Evolutionary conservation across 2,329 filamentous ascomycete species (phyloP).

Genomic region (Fusarium sp.): DNA sequence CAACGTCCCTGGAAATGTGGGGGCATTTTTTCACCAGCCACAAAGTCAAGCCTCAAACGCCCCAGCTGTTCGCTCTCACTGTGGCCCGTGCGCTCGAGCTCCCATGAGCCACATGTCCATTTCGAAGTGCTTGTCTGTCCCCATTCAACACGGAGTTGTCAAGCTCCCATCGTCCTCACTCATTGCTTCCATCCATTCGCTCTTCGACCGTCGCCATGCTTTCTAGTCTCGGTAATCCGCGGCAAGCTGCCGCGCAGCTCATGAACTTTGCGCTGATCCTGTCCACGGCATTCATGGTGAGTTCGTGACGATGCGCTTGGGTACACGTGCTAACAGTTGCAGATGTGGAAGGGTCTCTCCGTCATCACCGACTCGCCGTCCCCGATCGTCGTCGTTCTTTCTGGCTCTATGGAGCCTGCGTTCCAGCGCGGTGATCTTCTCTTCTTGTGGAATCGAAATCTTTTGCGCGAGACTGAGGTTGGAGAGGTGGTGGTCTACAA

Average conservation of each 20-base stretch:
- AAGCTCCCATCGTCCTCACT: constrained; percentile 19
- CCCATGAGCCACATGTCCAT: constrained; percentile 38
- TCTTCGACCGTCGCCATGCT: constrained; percentile 63
- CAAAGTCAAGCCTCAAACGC: constrained; percentile 21
- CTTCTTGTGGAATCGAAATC: constrained; percentile 79
- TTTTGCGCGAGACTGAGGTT: constrained; percentile 64
- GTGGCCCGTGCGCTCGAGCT: constrained; percentile 32
- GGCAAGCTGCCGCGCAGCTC: constrained; percentile 82
- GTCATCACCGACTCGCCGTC: constrained; percentile 79
- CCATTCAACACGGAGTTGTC: constrained; percentile 31
- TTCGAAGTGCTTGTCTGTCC: constrained; percentile 24
- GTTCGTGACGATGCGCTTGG: constrained; percentile 41
- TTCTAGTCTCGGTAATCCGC: constrained; percentile 76
- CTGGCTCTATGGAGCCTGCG: constrained; percentile 85
- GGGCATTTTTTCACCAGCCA: constrained; percentile 6
- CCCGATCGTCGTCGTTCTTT: constrained; percentile 85
- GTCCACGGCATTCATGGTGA: constrained; percentile 89
- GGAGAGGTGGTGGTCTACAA: constrained; percentile 76
- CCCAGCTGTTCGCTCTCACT: constrained; percentile 8
- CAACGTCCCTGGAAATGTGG: constrained; percentile 28
- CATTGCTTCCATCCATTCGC: background rate
- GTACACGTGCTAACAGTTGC: constrained; percentile 6
- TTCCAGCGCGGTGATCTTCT: constrained; percentile 83
- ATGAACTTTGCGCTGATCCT: constrained; percentile 93
- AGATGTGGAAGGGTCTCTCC: constrained; percentile 90